Evolutionary conservation across 2,329 filamentous ascomycete species (phyloP).

Genomic region (Clonostachys chloroleuca): DNA sequence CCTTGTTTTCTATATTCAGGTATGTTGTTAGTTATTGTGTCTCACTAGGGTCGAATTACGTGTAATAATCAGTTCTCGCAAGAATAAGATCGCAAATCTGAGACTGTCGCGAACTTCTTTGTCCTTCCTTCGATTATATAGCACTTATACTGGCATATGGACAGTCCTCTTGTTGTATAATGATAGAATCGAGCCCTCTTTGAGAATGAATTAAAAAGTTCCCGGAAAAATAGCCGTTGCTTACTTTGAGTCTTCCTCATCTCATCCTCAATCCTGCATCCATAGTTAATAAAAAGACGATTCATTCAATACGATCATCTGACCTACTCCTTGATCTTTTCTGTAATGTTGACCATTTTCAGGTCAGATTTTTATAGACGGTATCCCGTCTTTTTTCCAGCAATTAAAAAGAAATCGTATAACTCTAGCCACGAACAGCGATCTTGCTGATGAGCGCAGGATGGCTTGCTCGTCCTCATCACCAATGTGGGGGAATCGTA

Average conservation of each 20-base stretch:
- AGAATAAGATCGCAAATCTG: too few species aligned
- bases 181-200: background rate
- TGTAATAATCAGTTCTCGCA: too few species aligned
- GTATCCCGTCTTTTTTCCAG: conserved; percentile 15
- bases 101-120: too few species aligned
- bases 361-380: conserved; percentile 20
- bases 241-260: conserved; percentile 98
- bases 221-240: conserved; percentile 12
- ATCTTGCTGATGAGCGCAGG: too few species aligned
- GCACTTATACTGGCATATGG: background rate
- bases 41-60: too few species aligned
- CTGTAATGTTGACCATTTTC: conserved; percentile 98
- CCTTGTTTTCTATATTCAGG: conserved; percentile 79
- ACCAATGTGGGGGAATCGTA: too few species aligned
- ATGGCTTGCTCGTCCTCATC: too few species aligned
- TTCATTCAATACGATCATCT: background rate
- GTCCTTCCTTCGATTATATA: too few species aligned
- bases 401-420: background rate
- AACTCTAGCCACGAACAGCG: background rate
- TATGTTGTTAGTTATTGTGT: too few species aligned
- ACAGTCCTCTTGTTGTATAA: background rate
- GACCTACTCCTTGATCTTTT: conserved; percentile 97
- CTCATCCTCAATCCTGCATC: conserved; percentile 94
- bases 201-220: background rate
- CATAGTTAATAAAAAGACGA: conserved; percentile 11